Percentiles rank a stretch among this genome's conserved stretches.
phyloP scores from a whole-genome alignment of 257 asterid species.

The Plantago ovata region DNA sequence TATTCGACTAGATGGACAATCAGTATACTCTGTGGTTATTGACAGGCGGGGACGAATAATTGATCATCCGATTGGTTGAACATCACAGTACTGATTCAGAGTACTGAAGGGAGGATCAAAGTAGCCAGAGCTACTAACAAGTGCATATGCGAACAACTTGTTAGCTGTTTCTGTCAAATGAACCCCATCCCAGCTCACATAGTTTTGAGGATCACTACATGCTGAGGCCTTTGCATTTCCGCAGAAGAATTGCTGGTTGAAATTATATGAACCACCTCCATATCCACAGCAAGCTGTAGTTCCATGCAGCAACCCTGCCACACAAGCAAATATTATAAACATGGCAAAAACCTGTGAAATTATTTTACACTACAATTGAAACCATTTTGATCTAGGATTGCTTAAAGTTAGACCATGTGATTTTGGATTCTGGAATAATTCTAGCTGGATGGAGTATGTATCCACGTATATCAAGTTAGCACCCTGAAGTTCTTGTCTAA shows the following conservation, averaged over 20 bases:
- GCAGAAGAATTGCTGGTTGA: conserved; percentile 37
- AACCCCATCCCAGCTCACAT: conserved; percentile 67
- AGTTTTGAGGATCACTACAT: conserved; percentile 57
- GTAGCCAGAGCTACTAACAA: conserved; percentile 32
- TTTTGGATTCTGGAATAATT: conserved; percentile 51
- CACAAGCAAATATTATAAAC: not conserved
- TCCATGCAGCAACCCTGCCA: conserved; percentile 55
- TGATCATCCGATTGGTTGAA: conserved; percentile 43
- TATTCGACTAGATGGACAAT: not conserved
- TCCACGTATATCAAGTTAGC: conserved; percentile 49
- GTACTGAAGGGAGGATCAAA: conserved; percentile 53
- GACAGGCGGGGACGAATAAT: not conserved
- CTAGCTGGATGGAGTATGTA: conserved; percentile 39
- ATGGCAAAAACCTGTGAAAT: not conserved
- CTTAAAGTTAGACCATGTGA: conserved; percentile 33
- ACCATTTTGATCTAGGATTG: not conserved
- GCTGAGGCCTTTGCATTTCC: conserved; percentile 41
- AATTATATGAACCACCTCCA: conserved; percentile 63
- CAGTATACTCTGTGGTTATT: not conserved
- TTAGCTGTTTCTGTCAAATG: conserved; percentile 65
- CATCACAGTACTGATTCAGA: conserved; percentile 42
- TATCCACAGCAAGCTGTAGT: conserved; percentile 63
- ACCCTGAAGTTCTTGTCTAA: conserved; percentile 32
- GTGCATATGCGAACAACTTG: conserved; percentile 38
- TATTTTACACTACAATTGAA: not conserved